phyloP scores from a whole-genome alignment of 805 yeast genomes.

The Teunomyces gatunensis region DNA sequence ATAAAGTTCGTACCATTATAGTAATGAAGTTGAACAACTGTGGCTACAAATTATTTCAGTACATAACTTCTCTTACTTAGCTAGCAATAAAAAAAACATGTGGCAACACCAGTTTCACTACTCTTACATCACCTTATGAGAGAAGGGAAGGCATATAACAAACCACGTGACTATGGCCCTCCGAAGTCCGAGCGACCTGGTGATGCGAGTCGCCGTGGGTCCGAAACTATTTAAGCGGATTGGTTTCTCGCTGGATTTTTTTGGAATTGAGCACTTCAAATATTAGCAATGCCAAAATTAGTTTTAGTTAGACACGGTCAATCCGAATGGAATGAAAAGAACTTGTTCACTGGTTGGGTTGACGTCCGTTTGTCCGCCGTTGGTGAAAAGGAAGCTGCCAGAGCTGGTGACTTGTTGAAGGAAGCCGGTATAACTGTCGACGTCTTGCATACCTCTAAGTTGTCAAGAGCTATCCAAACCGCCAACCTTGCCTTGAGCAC shows the following conservation, averaged over 20 bases:
- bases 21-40: neutral
- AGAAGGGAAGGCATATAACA: too few species aligned
- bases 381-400: conserved; percentile 87
- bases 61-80: too few species aligned
- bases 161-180: conserved; percentile 4
- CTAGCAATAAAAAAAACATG: too few species aligned
- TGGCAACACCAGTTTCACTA: neutral
- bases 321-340: conserved; percentile 98
- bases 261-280: neutral
- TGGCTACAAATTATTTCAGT: neutral
- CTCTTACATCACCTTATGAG: neutral
- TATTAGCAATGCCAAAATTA: conserved; percentile 53
- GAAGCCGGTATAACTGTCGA: conserved; percentile 86
- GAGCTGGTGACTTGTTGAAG: conserved; percentile 89
- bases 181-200: conserved; percentile 13
- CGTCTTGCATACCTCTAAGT: conserved; percentile 83
- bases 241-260: neutral
- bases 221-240: conserved; percentile 1
- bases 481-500: conserved; percentile 89
- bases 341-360: conserved; percentile 98
- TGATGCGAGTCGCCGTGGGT: neutral
- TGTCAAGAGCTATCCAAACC: conserved; percentile 94
- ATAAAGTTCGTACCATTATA: neutral
- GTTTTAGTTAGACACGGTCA: conserved; percentile 98
- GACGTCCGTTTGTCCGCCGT: conserved; percentile 81